A percentile compares a stretch with the other conserved stretches of the same genome.
phyloP scores from a whole-genome alignment of 2,329 filamentous ascomycete genomes.

The Scopulariopsis brevicaulis region DNA sequence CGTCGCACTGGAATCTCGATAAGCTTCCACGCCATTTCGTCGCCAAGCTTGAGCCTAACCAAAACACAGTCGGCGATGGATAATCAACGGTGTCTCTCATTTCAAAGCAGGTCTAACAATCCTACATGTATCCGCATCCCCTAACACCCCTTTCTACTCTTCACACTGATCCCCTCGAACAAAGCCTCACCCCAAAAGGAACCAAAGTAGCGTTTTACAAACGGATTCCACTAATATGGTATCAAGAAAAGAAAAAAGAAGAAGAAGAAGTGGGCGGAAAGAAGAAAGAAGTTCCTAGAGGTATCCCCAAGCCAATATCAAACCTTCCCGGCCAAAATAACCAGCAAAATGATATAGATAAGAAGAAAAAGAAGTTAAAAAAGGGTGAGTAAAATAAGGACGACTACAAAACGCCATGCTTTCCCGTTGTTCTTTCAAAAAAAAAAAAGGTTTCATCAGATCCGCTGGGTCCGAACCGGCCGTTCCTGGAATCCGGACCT shows the following conservation, averaged over 20 bases:
- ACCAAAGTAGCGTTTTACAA: background rate
- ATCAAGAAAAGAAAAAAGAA: background rate
- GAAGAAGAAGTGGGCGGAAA: background rate
- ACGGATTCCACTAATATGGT: background rate
- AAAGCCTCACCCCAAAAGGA: background rate
- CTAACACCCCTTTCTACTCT: background rate
- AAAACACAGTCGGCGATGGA: no score
- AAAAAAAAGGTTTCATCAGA: background rate
- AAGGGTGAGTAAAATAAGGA: constrained; percentile 2
- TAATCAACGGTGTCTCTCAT: no score
- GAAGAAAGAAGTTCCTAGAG: background rate
- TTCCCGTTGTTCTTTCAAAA: background rate
- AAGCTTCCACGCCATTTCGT: background rate
- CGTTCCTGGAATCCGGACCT: background rate
- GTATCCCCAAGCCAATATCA: background rate
- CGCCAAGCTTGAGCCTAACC: no score
- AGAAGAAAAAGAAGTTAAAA: constrained; percentile 1
- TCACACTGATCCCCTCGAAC: background rate
- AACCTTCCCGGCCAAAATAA: background rate
- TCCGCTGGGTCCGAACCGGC: background rate
- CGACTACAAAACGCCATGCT: constrained; percentile 1
- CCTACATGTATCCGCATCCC: background rate
- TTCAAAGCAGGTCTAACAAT: background rate
- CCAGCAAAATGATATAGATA: background rate
- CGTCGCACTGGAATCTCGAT: background rate